These are phyloP conservation scores for Pleoardoris graminearum DNA, from an alignment of 2,329 filamentous ascomycete genomes.

Conservation along the genomic window DNA sequence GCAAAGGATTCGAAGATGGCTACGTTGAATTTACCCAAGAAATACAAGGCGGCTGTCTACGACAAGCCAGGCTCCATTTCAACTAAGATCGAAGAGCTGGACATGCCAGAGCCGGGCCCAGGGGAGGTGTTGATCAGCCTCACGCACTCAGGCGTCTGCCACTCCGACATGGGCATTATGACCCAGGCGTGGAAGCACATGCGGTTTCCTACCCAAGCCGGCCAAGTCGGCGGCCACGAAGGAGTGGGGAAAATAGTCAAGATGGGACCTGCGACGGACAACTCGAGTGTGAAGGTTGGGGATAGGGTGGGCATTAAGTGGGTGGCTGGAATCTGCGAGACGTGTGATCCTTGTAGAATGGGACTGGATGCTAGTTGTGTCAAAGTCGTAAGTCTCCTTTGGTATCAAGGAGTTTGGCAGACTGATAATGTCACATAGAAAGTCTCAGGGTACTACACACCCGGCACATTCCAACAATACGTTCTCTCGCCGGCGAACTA, in stretches of 20 bases:
- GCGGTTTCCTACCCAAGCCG: conserved; percentile 60
- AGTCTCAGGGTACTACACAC: conserved; percentile 68
- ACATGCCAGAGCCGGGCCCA: conserved; percentile 65
- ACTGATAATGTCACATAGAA: conserved; percentile 28
- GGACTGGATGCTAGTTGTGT: conserved; percentile 49
- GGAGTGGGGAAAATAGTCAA: conserved; percentile 68
- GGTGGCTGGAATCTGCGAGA: conserved; percentile 60
- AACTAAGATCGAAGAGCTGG: conserved; percentile 65
- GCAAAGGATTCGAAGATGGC: conserved; percentile 21
- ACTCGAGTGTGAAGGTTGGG: conserved; percentile 62
- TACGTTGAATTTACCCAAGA: conserved; percentile 52
- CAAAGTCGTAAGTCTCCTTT: conserved; percentile 32
- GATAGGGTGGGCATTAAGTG: conserved; percentile 73
- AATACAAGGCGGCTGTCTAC: conserved; percentile 66
- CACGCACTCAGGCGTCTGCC: conserved; percentile 67
- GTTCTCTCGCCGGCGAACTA: conserved; percentile 66
- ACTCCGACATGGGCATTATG: conserved; percentile 61
- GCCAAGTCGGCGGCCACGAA: conserved; percentile 71
- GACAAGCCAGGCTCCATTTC: conserved; percentile 68
- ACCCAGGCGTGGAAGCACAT: conserved; percentile 58
- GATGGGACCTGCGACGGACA: conserved; percentile 63
- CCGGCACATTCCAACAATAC: conserved; percentile 75
- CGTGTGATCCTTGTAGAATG: conserved; percentile 43
- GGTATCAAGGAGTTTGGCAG: background rate
- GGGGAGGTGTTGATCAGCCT: conserved; percentile 67